These are phyloP conservation scores for Anisodus tanguticus DNA, from an alignment of 257 asterid species.

Conservation along the genomic window DNA sequence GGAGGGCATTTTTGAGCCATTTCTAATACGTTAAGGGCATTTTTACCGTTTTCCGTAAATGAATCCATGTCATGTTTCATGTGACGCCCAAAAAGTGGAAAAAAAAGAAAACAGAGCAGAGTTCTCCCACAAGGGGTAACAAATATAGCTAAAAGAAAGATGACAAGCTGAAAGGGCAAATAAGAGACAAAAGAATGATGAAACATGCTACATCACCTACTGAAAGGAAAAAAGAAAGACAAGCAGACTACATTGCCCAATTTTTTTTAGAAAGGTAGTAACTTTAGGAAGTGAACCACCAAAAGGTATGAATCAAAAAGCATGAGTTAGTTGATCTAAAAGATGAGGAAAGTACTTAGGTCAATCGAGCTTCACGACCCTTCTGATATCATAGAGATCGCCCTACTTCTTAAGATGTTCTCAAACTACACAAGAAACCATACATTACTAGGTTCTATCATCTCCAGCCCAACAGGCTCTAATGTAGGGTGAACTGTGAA, in stretches of 20 bases:
- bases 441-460: background rate
- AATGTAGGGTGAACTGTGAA: background rate
- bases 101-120: constrained; percentile 1
- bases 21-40: too few relatives aligned
- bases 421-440: constrained; percentile 2
- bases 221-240: background rate
- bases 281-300: constrained; percentile 11
- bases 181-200: background rate
- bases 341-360: background rate
- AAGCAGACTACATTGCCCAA: background rate
- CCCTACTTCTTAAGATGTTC: background rate
- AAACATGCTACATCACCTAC: constrained; percentile 13
- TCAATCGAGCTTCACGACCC: background rate
- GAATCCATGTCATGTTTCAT: background rate
- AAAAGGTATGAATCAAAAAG: background rate
- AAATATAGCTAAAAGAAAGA: constrained; percentile 2
- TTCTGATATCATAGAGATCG: background rate
- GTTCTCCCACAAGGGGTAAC: background rate
- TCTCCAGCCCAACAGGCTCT: background rate
- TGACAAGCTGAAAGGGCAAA: constrained; percentile 24
- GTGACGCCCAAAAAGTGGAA: background rate
- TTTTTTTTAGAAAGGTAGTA: background rate
- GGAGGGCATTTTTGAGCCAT: too few relatives aligned
- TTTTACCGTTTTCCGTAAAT: background rate
- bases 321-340: background rate